phyloP scores from a whole-genome alignment of 441 rosid genomes.

The Brassica hybrid region DNA sequence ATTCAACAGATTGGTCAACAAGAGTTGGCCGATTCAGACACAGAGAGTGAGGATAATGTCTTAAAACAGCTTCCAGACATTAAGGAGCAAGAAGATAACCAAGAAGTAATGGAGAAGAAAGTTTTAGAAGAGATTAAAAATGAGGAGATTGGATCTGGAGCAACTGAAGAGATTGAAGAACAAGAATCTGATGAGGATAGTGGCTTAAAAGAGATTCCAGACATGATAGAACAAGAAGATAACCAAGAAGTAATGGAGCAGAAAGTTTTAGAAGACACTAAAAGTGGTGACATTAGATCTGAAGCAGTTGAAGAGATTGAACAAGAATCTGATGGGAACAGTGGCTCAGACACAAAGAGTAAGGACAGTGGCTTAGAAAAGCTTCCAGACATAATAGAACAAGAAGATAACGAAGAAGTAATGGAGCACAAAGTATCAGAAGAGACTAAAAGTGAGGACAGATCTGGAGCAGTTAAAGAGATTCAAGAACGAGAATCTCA shows the following conservation, averaged over 20 bases:
- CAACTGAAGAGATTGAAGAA: background rate
- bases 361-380: background rate
- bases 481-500: background rate
- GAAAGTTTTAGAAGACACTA: conserved; percentile 6
- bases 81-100: background rate
- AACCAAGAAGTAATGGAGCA: conserved; percentile 15
- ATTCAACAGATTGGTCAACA: conserved; percentile 5
- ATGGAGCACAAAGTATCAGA: conserved; percentile 13
- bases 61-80: conserved; percentile 4
- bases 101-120: conserved; percentile 23
- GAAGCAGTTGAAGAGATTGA: background rate
- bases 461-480: background rate
- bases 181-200: conserved; percentile 3
- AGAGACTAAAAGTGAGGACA: conserved; percentile 7
- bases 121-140: conserved; percentile 7
- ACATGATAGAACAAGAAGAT: background rate
- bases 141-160: conserved; percentile 6
- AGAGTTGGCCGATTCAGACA: conserved; percentile 6
- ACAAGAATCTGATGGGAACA: background rate
- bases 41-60: conserved; percentile 13
- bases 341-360: background rate
- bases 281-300: conserved; percentile 7
- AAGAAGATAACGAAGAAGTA: conserved; percentile 14
- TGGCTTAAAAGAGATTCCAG: conserved; percentile 13
- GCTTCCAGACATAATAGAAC: background rate